Conservation (phyloP, 2,329 filamentous ascomycete species). For the Cadophora malorum region DNA sequence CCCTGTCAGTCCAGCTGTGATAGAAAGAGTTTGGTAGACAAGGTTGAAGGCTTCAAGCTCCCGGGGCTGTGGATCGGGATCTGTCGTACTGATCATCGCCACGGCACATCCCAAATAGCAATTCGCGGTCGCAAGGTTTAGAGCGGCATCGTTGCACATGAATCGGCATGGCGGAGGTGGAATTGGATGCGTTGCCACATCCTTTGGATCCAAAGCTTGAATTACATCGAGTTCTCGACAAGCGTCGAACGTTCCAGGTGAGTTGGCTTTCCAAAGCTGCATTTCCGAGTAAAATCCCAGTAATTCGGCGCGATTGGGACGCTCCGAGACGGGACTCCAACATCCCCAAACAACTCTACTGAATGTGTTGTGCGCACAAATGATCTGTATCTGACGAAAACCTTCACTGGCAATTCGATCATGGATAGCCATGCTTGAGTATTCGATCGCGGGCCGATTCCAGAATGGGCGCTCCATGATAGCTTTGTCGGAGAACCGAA, state of each 20-base stretch:
- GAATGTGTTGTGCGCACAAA: constrained; percentile 33
- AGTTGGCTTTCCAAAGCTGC: constrained; percentile 32
- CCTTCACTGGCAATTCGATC: constrained; percentile 29
- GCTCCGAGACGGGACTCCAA: constrained; percentile 31
- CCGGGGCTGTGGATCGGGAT: constrained; percentile 10
- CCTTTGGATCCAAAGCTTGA: not conserved
- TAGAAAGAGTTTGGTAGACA: constrained; percentile 31
- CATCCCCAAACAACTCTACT: constrained; percentile 32
- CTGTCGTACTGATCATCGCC: constrained; percentile 30
- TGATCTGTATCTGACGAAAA: constrained; percentile 30
- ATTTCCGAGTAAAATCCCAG: constrained; percentile 32
- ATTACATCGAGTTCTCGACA: constrained; percentile 14
- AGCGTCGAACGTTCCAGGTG: constrained; percentile 30
- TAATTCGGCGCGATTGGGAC: constrained; percentile 30
- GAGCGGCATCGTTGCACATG: constrained; percentile 27
- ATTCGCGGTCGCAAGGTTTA: constrained; percentile 33
- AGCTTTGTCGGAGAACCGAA: constrained; percentile 19
- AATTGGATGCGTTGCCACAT: constrained; percentile 18
- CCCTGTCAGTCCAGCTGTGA: constrained; percentile 26
- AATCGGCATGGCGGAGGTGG: constrained; percentile 24
- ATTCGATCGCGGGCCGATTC: constrained; percentile 25
- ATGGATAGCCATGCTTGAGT: constrained; percentile 5
- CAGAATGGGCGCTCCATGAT: constrained; percentile 31
- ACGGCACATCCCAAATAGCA: constrained; percentile 29
- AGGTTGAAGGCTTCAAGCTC: constrained; percentile 32